Evolutionary conservation across 2,329 filamentous ascomycete species (phyloP), one percentile per base, ranked within the genome.

Genomic region (Cytospora mali): DNA sequence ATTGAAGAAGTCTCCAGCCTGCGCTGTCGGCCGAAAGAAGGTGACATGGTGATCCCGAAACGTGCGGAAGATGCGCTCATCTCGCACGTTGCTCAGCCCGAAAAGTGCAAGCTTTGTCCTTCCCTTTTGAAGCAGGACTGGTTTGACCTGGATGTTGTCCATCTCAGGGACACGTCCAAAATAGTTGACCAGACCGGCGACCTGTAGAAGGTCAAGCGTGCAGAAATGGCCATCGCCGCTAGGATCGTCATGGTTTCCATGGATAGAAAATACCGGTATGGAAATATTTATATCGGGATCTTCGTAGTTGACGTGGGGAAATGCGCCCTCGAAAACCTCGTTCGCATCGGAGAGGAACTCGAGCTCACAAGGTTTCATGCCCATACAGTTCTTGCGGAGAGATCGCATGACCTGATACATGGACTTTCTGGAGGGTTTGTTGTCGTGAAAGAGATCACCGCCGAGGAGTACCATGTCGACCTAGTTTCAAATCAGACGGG

Each of bases 351-450:
- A 96, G 51, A 99, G 82, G 76, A 98, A 93, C 75, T 99, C 92
- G 64, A 99, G 82, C 74, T 97, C 92, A 73, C 94, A 98, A 0
- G 95, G 95, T 72, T 96, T 97, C 78, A 96, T 92, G 39, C 96
- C 95, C 6, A 96, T 85, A 72, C 95, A 98, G 73, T 97, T 97
- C 81, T 93, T 90, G 58, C 95, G 88, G 31, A 99, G 82, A 2
- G 92, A 95, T 33, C 92, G 88, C 92, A 98, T 98, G 66, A 99
- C 95, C 73, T 99, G 92, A 74, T 95, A 98, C 85, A 99, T 91
- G 29, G 93, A 89, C 73, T 97, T 97, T 64, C 95, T 87, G 7
- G 93, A 97, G 3, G 95, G 96, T 71, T 97, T 97, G 75, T 99
- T 99, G 69, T 99, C 94, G 74, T 99, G 96, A 73, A 99, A 99